Conservation (phyloP, 768 basidiomycete genomes). For the Kwoniella newhampshirensis region DNA sequence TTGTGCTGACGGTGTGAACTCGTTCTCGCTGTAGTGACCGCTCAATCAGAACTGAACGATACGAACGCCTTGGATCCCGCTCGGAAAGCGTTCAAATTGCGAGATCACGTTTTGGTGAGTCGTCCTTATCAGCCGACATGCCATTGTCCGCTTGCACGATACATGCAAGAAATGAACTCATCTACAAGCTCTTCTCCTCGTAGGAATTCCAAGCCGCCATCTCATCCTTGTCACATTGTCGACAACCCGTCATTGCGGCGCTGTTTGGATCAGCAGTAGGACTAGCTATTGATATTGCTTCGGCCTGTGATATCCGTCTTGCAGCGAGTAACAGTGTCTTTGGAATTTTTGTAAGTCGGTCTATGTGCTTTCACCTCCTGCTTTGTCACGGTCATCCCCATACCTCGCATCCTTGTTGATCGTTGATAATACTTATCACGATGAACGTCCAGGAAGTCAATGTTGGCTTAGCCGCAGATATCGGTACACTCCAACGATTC, state of each 20-base stretch:
- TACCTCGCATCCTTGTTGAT: too few relatives aligned
- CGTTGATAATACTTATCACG: neutral
- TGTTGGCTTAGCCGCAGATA: conserved; percentile 80
- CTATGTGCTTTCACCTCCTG: too few relatives aligned
- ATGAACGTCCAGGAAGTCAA: conserved; percentile 68
- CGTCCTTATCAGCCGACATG: neutral
- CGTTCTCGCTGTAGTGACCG: conserved; percentile 23
- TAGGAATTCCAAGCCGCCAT: conserved; percentile 70
- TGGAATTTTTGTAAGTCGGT: conserved; percentile 72
- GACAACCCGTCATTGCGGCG: conserved; percentile 79
- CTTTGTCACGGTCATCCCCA: too few relatives aligned
- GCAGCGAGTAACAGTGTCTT: conserved; percentile 66
- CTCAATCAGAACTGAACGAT: conserved; percentile 17
- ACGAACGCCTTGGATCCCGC: conserved; percentile 36
- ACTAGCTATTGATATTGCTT: conserved; percentile 73
- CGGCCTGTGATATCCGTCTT: conserved; percentile 71
- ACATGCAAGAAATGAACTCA: too few relatives aligned
- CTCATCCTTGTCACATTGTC: conserved; percentile 65
- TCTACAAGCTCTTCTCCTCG: conserved; percentile 3
- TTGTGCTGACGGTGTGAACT: too few relatives aligned
- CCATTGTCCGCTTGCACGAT: too few relatives aligned
- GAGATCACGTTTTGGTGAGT: conserved; percentile 56
- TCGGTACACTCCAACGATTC: conserved; percentile 78
- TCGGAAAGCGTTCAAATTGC: conserved; percentile 40
- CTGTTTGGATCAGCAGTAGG: conserved; percentile 74